Percentiles rank a stretch among this genome's conserved stretches.
These are phyloP conservation scores for Gillenia trifoliata DNA, from an alignment of 306 rosid genomes.

Conservation along the genomic window DNA sequence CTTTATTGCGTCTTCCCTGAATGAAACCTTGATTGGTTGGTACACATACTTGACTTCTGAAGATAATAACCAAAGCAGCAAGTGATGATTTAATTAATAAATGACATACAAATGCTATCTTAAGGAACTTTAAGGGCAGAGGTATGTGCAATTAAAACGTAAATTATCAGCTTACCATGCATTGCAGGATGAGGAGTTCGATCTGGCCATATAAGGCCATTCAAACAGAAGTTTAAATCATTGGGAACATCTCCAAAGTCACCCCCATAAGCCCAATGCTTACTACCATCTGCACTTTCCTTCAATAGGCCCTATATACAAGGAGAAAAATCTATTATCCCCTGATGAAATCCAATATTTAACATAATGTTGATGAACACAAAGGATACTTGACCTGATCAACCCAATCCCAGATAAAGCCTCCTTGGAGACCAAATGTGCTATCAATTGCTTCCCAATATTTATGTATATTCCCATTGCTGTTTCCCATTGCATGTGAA, in stretches of 20 bases:
- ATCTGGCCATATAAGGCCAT: conserved; percentile 79
- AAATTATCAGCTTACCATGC: conserved; percentile 49
- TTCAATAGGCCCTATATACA: conserved; percentile 59
- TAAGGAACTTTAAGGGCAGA: not conserved
- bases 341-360: conserved; percentile 7
- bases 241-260: conserved; percentile 89
- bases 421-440: conserved; percentile 98
- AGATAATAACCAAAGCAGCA: conserved; percentile 22
- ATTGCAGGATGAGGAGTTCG: conserved; percentile 93
- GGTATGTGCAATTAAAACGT: not conserved
- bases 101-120: not conserved
- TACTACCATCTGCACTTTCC: conserved; percentile 44
- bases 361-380: conserved; percentile 6
- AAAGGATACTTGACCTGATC: conserved; percentile 55
- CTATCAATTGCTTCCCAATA: conserved; percentile 96
- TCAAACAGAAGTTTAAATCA: conserved; percentile 83
- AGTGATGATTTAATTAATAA: not conserved
- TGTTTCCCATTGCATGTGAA: conserved; percentile 97
- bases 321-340: conserved; percentile 1
- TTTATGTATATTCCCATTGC: conserved; percentile 75
- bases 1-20: conserved; percentile 51
- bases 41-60: conserved; percentile 84
- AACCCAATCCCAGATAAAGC: conserved; percentile 99
- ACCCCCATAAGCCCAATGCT: conserved; percentile 98
- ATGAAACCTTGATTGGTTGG: conserved; percentile 80